phyloP scores from a whole-genome alignment of 2,329 filamentous ascomycete genomes.

The Anthostomella pinea region DNA sequence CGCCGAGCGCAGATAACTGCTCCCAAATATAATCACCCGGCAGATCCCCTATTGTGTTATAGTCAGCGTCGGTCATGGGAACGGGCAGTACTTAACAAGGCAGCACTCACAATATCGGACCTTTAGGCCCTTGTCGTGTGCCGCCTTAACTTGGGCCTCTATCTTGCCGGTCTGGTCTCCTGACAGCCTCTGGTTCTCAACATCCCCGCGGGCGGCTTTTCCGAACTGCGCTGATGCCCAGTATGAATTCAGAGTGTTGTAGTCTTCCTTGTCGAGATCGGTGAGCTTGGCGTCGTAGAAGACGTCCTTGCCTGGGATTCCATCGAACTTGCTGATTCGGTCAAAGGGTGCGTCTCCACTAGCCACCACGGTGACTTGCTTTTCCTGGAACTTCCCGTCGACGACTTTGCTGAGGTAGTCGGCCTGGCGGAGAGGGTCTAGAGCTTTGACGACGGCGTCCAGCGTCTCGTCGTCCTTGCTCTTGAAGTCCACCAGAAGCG shows the following conservation, averaged over 20 bases:
- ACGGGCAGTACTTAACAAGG: too few relatives aligned
- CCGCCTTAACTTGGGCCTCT: constrained; percentile 19
- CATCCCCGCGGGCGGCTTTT: constrained; percentile 21
- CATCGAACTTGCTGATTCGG: constrained; percentile 23
- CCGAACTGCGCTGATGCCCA: constrained; percentile 29
- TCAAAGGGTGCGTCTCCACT: constrained; percentile 28
- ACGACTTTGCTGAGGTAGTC: constrained; percentile 28
- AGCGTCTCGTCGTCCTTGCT: constrained; percentile 21
- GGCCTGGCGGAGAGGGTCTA: constrained; percentile 27
- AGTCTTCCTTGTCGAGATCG: constrained; percentile 14
- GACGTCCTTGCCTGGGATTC: constrained; percentile 24
- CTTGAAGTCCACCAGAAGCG: constrained; percentile 31
- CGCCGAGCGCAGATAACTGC: constrained; percentile 20
- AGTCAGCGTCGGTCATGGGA: too few relatives aligned
- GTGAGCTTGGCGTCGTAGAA: constrained; percentile 29
- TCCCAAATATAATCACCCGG: constrained; percentile 30
- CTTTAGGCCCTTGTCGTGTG: constrained; percentile 24
- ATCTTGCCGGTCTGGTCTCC: constrained; percentile 10
- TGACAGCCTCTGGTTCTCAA: constrained; percentile 16
- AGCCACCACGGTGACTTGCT: constrained; percentile 27
- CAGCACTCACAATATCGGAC: constrained; percentile 32
- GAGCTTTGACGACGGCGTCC: constrained; percentile 25
- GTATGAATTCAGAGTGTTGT: constrained; percentile 24
- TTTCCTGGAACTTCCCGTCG: constrained; percentile 19
- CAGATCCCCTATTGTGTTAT: constrained; percentile 26